Evolutionary conservation across 2,329 filamentous ascomycete species (phyloP).

Genomic region (Colletotrichum somersetense): DNA sequence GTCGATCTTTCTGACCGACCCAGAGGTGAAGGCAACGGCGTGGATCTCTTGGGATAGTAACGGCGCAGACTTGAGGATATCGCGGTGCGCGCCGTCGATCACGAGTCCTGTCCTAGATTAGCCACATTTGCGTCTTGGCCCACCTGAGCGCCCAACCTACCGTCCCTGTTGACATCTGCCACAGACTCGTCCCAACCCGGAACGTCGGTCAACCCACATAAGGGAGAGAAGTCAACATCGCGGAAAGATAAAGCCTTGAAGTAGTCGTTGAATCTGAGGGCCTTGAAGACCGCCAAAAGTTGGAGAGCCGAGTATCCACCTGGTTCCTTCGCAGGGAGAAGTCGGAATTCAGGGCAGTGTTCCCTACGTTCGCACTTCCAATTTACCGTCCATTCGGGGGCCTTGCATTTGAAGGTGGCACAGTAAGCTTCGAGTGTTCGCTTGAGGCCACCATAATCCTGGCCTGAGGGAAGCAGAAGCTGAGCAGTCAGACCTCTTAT

Average conservation of each 20-base stretch:
- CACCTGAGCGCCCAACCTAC: constrained; percentile 49
- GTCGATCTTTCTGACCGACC: constrained; percentile 67
- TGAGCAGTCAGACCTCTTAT: constrained; percentile 65
- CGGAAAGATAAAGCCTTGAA: constrained; percentile 70
- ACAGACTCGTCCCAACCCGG: constrained; percentile 59
- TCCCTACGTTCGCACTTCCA: constrained; percentile 61
- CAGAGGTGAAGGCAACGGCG: constrained; percentile 66
- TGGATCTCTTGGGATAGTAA: constrained; percentile 69
- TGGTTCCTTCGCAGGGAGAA: constrained; percentile 58
- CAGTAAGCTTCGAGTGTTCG: constrained; percentile 68
- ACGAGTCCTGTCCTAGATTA: constrained; percentile 33
- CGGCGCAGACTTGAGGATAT: constrained; percentile 55
- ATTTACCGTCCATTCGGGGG: constrained; percentile 66
- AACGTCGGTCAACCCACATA: constrained; percentile 58
- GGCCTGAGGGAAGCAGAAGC: constrained; percentile 66
- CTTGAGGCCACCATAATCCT: constrained; percentile 67
- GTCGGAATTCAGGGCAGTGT: constrained; percentile 65
- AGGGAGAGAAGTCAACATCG: constrained; percentile 62
- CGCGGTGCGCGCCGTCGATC: constrained; percentile 38
- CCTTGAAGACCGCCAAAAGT: constrained; percentile 68
- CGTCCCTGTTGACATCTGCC: constrained; percentile 65
- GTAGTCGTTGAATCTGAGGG: constrained; percentile 70
- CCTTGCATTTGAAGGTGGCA: constrained; percentile 62
- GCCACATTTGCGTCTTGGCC: background rate
- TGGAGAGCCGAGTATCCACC: constrained; percentile 62